These are phyloP conservation scores for Ogataea polymorpha DNA, from an alignment of 805 yeast genomes.

Conservation along the genomic window DNA sequence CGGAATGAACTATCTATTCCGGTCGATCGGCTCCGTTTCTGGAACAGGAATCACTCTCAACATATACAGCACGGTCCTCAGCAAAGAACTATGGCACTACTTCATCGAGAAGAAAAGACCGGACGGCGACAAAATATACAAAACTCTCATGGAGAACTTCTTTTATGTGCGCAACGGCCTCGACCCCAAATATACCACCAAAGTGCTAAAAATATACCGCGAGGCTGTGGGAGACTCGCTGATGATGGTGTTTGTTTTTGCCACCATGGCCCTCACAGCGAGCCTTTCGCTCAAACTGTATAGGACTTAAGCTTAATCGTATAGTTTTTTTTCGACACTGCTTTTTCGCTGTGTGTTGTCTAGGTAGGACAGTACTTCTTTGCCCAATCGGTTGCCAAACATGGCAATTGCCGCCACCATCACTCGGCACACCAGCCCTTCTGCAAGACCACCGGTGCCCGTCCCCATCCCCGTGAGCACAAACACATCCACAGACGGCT, in stretches of 20 bases:
- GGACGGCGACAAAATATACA: conserved; percentile 23
- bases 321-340: neutral
- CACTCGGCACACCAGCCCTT: conserved; percentile 31
- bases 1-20: conserved; percentile 47
- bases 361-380: conserved; percentile 4
- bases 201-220: conserved; percentile 31
- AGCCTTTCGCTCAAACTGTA: conserved; percentile 25
- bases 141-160: conserved; percentile 24
- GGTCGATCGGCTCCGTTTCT: conserved; percentile 46
- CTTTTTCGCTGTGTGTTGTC: conserved; percentile 12
- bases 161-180: conserved; percentile 32
- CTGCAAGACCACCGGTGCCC: conserved; percentile 37
- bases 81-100: conserved; percentile 31
- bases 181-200: conserved; percentile 21
- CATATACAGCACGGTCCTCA: conserved; percentile 34
- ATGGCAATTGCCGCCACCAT: conserved; percentile 36
- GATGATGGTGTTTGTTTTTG: conserved; percentile 25
- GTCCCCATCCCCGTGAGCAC: conserved; percentile 40
- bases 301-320: neutral
- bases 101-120: conserved; percentile 26
- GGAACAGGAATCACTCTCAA: conserved; percentile 44
- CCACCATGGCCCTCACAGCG: conserved; percentile 22
- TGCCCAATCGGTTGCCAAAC: conserved; percentile 17
- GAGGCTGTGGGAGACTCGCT: conserved; percentile 27
- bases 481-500: conserved; percentile 22